Percentiles rank a stretch among this genome's conserved stretches.
Conservation (phyloP, 176 grass and related monocot genomes). For the Juncus effusus region DNA sequence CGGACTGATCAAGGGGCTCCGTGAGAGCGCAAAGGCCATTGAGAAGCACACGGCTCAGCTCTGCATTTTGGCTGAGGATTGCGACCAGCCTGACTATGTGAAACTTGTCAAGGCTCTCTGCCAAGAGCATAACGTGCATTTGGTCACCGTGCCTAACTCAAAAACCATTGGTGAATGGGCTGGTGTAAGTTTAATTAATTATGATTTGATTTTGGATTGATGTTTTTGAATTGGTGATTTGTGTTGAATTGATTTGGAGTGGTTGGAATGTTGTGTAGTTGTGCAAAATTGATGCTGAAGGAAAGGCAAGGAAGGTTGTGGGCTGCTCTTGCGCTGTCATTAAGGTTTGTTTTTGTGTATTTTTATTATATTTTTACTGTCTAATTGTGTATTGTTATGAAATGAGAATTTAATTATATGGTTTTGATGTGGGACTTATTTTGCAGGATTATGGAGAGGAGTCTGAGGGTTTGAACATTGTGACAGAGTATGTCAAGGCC, state of each 20-base stretch:
- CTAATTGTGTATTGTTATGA: not conserved
- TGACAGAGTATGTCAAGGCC: constrained; percentile 53
- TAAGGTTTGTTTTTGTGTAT: constrained; percentile 32
- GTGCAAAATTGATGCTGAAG: constrained; percentile 63
- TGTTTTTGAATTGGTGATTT: not conserved
- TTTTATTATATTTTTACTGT: not conserved
- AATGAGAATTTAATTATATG: not conserved
- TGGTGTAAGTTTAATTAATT: constrained; percentile 23
- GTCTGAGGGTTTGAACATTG: constrained; percentile 46
- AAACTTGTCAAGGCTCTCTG: constrained; percentile 71
- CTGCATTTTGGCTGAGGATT: constrained; percentile 35
- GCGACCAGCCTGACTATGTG: constrained; percentile 64
- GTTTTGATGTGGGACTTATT: not conserved
- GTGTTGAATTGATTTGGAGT: not conserved
- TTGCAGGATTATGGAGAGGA: constrained; percentile 59
- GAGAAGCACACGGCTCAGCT: constrained; percentile 39
- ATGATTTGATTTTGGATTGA: not conserved
- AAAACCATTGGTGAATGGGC: constrained; percentile 50
- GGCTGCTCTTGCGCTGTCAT: constrained; percentile 52
- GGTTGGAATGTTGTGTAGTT: constrained; percentile 26
- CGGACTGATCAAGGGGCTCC: constrained; percentile 30
- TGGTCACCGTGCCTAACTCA: constrained; percentile 56
- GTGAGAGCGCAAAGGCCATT: constrained; percentile 33
- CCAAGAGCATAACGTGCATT: constrained; percentile 63
- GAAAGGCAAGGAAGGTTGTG: constrained; percentile 54